phyloP scores from a whole-genome alignment of 2,329 filamentous ascomycete species.

The Diplodia seriata region DNA sequence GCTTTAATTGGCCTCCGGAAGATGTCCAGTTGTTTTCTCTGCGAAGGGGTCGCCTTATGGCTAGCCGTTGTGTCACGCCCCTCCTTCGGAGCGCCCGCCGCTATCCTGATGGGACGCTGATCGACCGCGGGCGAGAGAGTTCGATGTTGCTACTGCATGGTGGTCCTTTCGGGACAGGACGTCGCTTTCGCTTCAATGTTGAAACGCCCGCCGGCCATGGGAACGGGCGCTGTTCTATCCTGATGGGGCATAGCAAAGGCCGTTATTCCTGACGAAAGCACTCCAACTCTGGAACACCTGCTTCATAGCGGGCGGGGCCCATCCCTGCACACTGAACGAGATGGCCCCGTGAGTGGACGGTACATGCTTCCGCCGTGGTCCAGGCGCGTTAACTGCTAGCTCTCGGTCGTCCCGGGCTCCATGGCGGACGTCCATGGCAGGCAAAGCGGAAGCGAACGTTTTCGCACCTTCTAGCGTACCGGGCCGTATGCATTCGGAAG shows the following conservation, averaged over 20 bases:
- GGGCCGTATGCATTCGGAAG: constrained; percentile 16
- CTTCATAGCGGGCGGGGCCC: constrained; percentile 14
- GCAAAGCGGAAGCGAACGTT: constrained; percentile 29
- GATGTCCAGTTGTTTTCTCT: neutral
- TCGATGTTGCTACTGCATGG: constrained; percentile 15
- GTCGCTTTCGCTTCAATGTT: constrained; percentile 27
- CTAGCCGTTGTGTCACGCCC: constrained; percentile 23
- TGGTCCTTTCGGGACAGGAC: constrained; percentile 2
- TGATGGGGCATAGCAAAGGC: constrained; percentile 7
- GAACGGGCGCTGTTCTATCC: constrained; percentile 11
- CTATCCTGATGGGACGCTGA: constrained; percentile 21
- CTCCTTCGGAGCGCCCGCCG: constrained; percentile 28
- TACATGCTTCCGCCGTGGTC: neutral
- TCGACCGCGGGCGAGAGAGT: constrained; percentile 19
- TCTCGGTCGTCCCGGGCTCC: constrained; percentile 16
- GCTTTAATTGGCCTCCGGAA: constrained; percentile 8
- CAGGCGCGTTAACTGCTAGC: constrained; percentile 15
- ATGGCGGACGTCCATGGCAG: constrained; percentile 4
- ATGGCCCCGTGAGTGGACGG: constrained; percentile 14
- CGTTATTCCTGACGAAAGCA: constrained; percentile 29
- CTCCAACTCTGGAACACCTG: constrained; percentile 31
- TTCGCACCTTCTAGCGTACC: constrained; percentile 30
- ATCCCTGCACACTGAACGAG: constrained; percentile 17
- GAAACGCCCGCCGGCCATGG: constrained; percentile 19
- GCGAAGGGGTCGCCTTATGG: constrained; percentile 31